These are phyloP conservation scores for Podaxis sp. DNA, from an alignment of 768 basidiomycete species.

Conservation along the genomic window DNA sequence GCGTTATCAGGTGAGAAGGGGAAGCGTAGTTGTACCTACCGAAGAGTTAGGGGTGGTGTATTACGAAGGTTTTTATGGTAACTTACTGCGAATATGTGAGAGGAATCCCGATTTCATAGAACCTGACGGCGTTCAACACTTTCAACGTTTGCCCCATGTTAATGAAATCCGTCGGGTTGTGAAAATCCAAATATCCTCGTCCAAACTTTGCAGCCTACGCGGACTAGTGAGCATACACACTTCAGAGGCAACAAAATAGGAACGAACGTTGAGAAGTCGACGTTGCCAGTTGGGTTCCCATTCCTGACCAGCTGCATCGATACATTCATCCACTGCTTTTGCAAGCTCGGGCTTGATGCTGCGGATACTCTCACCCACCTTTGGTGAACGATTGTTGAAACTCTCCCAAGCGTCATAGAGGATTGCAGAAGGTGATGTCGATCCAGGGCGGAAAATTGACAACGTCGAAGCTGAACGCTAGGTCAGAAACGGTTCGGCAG, in stretches of 20 bases:
- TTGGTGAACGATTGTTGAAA: constrained; percentile 80
- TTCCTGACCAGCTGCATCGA: constrained; percentile 91
- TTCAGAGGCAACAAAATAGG: neutral
- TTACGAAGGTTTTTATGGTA: constrained; percentile 4
- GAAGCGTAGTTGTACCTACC: constrained; percentile 79
- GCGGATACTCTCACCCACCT: constrained; percentile 91
- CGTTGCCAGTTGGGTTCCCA: constrained; percentile 92
- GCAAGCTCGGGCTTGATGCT: constrained; percentile 85
- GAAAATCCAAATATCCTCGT: constrained; percentile 87
- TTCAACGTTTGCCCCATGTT: constrained; percentile 91
- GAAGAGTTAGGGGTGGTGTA: constrained; percentile 8
- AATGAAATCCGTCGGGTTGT: constrained; percentile 91
- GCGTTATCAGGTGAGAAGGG: constrained; percentile 75
- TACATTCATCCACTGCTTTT: constrained; percentile 85
- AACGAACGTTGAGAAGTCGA: constrained; percentile 72
- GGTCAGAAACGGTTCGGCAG: neutral
- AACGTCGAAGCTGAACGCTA: constrained; percentile 60
- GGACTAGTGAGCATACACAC: constrained; percentile 1
- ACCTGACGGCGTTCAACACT: constrained; percentile 90
- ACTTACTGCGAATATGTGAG: constrained; percentile 88
- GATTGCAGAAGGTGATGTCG: constrained; percentile 87
- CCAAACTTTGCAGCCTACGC: constrained; percentile 94
- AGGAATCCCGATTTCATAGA: constrained; percentile 91
- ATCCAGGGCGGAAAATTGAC: constrained; percentile 90
- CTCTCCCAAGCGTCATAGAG: constrained; percentile 91